phyloP scores from a whole-genome alignment of 371 early-diverging fungal species.

The Actinomortierella wolfii region DNA sequence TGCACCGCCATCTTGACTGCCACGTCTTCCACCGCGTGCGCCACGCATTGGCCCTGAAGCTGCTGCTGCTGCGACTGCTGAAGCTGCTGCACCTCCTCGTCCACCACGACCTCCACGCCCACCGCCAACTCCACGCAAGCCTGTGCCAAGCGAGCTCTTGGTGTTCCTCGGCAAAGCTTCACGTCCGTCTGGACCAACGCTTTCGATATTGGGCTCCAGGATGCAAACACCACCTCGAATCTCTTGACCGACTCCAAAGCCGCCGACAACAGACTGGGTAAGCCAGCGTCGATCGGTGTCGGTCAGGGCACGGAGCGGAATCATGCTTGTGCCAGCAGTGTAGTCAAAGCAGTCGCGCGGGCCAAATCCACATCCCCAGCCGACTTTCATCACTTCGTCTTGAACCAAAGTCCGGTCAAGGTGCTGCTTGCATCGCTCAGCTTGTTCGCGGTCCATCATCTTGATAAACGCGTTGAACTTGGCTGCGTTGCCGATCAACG shows the following conservation, averaged over 20 bases:
- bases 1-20: background rate
- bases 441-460: constrained; percentile 42
- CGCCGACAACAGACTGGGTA: constrained; percentile 36
- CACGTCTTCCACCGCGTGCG: constrained; percentile 12
- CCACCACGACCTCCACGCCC: constrained; percentile 16
- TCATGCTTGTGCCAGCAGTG: constrained; percentile 47
- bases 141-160: constrained; percentile 2
- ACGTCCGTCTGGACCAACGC: constrained; percentile 33
- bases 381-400: constrained; percentile 49
- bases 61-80: background rate
- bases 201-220: constrained; percentile 48
- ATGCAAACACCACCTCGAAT: constrained; percentile 46
- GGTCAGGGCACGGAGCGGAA: constrained; percentile 44
- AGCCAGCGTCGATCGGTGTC: constrained; percentile 49
- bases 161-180: constrained; percentile 27
- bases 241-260: constrained; percentile 37
- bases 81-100: constrained; percentile 1
- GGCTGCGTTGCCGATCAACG: constrained; percentile 58
- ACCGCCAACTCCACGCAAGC: constrained; percentile 8
- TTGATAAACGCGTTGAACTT: constrained; percentile 69
- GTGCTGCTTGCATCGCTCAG: constrained; percentile 35
- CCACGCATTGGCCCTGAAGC: constrained; percentile 3
- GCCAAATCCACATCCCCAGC: constrained; percentile 71
- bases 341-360: constrained; percentile 65
- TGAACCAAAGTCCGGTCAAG: constrained; percentile 35